A percentile compares a stretch with the other conserved stretches of the same genome.
Conservation (phyloP, 2,329 filamentous ascomycete species). For the Juglanconis oblonga region DNA sequence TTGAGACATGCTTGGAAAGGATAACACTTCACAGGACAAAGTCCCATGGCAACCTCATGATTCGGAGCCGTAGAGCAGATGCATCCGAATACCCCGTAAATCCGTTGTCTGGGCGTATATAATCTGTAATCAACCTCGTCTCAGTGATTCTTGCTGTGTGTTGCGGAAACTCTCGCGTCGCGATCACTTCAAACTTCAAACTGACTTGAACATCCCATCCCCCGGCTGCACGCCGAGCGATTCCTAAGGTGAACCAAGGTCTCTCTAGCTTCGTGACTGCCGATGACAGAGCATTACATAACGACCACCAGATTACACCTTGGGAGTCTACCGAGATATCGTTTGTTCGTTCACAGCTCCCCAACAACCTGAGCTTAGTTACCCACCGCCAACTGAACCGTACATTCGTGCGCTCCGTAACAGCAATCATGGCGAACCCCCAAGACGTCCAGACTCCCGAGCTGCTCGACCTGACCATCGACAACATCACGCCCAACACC, state of each 20-base stretch:
- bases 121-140: neutral
- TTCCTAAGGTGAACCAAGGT: too few species aligned
- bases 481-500: slow-evolving; percentile 78
- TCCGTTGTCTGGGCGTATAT: neutral
- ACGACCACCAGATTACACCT: neutral
- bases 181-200: neutral
- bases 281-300: slow-evolving; percentile 4
- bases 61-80: neutral
- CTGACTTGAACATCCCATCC: too few species aligned
- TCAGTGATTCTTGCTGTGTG: neutral
- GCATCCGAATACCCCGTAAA: neutral
- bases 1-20: neutral
- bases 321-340: neutral
- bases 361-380: too few species aligned
- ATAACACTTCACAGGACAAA: neutral
- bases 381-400: too few species aligned
- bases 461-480: slow-evolving; percentile 63
- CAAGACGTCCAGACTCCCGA: slow-evolving; percentile 20
- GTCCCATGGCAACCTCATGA: neutral
- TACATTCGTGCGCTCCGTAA: too few species aligned
- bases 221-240: too few species aligned
- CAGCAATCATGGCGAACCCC: slow-evolving; percentile 5
- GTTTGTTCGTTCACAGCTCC: neutral
- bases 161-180: neutral
- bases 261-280: neutral